phyloP scores from a whole-genome alignment of 139 green algal species.

The Zygnema circumcarinatum region DNA sequence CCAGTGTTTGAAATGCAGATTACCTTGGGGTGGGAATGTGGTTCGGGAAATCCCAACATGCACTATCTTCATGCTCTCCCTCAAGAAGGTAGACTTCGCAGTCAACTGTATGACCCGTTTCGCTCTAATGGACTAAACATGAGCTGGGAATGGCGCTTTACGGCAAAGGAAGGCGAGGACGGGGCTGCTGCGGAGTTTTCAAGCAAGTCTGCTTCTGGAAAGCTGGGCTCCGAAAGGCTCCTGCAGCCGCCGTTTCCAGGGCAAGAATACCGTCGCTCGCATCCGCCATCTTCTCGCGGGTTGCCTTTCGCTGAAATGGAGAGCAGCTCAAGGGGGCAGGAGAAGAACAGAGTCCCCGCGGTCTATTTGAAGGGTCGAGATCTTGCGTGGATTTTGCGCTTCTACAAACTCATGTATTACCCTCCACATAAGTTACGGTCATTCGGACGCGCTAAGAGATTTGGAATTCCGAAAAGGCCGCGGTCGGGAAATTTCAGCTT shows the following conservation, averaged over 20 bases:
- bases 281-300: not conserved
- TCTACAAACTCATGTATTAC: slow-evolving; percentile 50
- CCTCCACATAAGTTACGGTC: slow-evolving; percentile 43
- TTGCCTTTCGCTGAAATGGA: not conserved
- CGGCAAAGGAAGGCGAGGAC: not conserved
- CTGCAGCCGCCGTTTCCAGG: too few species aligned
- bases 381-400: slow-evolving; percentile 29
- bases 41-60: slow-evolving; percentile 9
- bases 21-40: slow-evolving; percentile 40
- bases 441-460: slow-evolving; percentile 29
- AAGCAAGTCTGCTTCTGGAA: not conserved
- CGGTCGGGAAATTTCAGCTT: slow-evolving; percentile 53
- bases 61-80: slow-evolving; percentile 57
- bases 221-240: not conserved
- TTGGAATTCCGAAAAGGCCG: slow-evolving; percentile 20
- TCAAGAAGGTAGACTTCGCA: not conserved
- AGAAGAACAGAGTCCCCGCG: not conserved
- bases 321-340: not conserved
- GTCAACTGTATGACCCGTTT: slow-evolving; percentile 51
- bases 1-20: slow-evolving; percentile 50
- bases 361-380: slow-evolving; percentile 27
- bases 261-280: not conserved
- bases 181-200: not conserved
- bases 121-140: slow-evolving; percentile 44
- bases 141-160: slow-evolving; percentile 44